Base-by-base conservation (phyloP, 2,329 filamentous ascomycete species). In the Aureobasidium sp. region DNA sequence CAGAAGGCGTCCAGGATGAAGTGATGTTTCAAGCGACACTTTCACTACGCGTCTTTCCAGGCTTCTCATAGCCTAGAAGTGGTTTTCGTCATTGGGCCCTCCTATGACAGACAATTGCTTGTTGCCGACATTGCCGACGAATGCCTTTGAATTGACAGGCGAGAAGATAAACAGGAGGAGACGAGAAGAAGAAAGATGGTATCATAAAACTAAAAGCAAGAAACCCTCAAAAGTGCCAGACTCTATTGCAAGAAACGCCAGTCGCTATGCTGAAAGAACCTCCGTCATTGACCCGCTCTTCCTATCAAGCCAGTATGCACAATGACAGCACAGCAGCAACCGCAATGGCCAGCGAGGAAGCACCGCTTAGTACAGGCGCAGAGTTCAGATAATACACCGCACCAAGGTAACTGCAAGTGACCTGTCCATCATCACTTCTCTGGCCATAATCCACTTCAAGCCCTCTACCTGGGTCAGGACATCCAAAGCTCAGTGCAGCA, bases 401-500 rank as follows among this genome's bases (percentile, higher is more conserved):
- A 3, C 73, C 73, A 34, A 73, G 61, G 63, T 70, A 75, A 63
- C 68, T 73, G 64, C 73, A 75, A 41, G 66, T 71, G 24, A 74
- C 62, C n/a, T 62, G 63, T 7, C 67, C 68, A 29, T 64, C 66
- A 12, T 59, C 55, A 37, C 63, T 67, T 9, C 71, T 60, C 63
- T 66, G 66, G 8, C 82, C 82, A 70, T 86, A 86, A 36, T 80
- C 81, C 12, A 72, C 69, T 66, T 81, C 77, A 56, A 83, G 66
- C 51, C 78, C 80, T 41, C 71, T 71, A 0, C 78, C 78, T 1
- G 70, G 68, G 37, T 70, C 67, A 1, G 94, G 93, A 75, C 94
- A 99, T 1, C 72, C 76, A 69, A 99, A 97, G 0, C 81, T 79
- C 68, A 99, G 77, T 0, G 81, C 75, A 0, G 91, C 82, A 0